These are phyloP conservation scores for Chenopodium album DNA, from an alignment of 148 eudicot species.

Conservation along the genomic window DNA sequence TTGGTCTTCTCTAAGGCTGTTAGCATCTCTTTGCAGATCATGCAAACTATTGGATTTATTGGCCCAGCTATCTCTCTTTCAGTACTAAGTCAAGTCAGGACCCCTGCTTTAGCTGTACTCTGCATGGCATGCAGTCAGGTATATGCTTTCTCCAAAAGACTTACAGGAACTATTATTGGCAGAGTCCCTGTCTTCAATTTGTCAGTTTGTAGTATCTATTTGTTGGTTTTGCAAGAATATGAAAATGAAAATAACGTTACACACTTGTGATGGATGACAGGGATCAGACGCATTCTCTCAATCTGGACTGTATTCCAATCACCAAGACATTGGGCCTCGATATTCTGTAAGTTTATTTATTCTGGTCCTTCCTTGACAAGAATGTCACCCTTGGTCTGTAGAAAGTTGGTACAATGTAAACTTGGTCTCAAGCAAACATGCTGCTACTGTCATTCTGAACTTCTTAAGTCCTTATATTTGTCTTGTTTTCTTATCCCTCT, in stretches of 20 bases:
- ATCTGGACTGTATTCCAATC: constrained; percentile 95
- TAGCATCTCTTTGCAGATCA: constrained; percentile 55
- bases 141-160: constrained; percentile 6
- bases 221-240: neutral
- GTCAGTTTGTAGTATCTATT: neutral
- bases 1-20: constrained; percentile 1
- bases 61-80: constrained; percentile 97
- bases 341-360: constrained; percentile 64
- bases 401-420: neutral
- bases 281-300: constrained; percentile 95
- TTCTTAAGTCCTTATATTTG: neutral
- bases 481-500: neutral
- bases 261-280: constrained; percentile 39
- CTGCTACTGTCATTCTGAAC: neutral
- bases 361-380: too few relatives aligned
- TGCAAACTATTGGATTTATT: constrained; percentile 94
- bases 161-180: neutral
- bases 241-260: constrained; percentile 11
- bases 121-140: constrained; percentile 99
- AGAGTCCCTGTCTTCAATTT: neutral
- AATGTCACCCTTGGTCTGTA: too few relatives aligned
- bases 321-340: constrained; percentile 98
- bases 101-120: constrained; percentile 87
- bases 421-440: neutral
- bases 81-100: constrained; percentile 67